Evolutionary conservation across 371 early-diverging fungal genomes (phyloP), one percentile per base, ranked within the genome.

Genomic region (Mucor velutinosus): DNA sequence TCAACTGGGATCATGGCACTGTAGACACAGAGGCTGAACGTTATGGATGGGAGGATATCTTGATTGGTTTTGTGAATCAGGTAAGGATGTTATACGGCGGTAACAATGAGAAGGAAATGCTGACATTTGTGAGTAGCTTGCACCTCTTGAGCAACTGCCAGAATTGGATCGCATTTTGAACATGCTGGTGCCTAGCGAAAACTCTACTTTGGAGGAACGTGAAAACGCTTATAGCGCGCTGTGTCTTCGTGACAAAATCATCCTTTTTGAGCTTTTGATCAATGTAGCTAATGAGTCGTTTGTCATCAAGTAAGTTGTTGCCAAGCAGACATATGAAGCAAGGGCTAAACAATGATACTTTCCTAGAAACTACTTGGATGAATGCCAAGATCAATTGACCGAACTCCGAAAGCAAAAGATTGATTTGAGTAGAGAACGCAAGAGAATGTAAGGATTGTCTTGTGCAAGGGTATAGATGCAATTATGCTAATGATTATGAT

Each of bases 371-470:
- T 91, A 87, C 69, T 84, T 93, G 77, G 92, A 90, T 83, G 72
- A 87, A 61, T 90, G 91, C 58, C 84, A 88, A 41, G 89, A 91
- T 35, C 79, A 85, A n/a, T 70, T 87, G 59, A 85, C 86, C 2
- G 88, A 83, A 37, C 79, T 92, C 25, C 78, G 89, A 62, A 81
- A 86, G 61, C 89, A 90, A 81, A 78, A 87, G 55, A 75, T 89
- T n/a, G 92, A 92, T 17, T 53, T 90, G 25, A 87, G 86, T 59
- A 84, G 87, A 68, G 91, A 92, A 57, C 71, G 81, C 23, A 87
- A 84, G 60, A 71, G 82, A 37, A 73, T 83, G 64, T 75, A 76
- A 72, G 73, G 73, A 59, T 39, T 14, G 10, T 4, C 4, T 23
- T 5, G 23, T 53, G 14, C 12, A 4, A 25, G 27, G 0, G 12